Conservation (phyloP, 1,284 basidiomycete genomes). For the Boletus smithii region DNA sequence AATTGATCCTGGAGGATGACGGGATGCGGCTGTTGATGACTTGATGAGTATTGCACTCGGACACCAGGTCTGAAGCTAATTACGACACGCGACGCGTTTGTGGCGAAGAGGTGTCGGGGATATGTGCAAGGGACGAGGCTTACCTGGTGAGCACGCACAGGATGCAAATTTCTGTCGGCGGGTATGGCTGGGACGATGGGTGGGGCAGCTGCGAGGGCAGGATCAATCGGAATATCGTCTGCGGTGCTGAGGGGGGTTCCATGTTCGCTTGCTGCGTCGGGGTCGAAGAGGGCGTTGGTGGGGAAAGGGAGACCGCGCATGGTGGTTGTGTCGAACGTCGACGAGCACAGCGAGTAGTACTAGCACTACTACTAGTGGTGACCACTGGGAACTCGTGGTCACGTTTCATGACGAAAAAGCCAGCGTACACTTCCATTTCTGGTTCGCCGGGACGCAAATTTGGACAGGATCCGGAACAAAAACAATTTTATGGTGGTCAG, state of each 20-base stretch:
- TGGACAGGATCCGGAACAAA: conserved; percentile 4
- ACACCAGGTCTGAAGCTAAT: conserved; percentile 11
- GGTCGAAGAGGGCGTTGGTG: conserved; percentile 43
- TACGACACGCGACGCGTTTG: conserved; percentile 52
- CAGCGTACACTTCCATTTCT: conserved; percentile 11
- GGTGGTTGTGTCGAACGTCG: conserved; percentile 24
- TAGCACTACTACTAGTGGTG: too few species aligned
- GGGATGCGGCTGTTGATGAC: conserved; percentile 19
- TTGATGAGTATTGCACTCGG: conserved; percentile 22
- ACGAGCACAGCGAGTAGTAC: conserved; percentile 29
- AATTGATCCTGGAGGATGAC: conserved; percentile 15
- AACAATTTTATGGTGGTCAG: not conserved
- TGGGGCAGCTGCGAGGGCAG: conserved; percentile 47
- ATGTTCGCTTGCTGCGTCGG: conserved; percentile 53
- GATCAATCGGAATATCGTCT: conserved; percentile 72
- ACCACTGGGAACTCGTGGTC: conserved; percentile 16
- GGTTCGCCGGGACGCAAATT: conserved; percentile 6
- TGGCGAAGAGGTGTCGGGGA: conserved; percentile 5
- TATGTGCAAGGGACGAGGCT: conserved; percentile 18
- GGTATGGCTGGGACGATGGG: conserved; percentile 51
- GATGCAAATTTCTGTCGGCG: conserved; percentile 22
- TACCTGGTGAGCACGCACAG: conserved; percentile 27
- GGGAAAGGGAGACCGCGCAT: conserved; percentile 66
- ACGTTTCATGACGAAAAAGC: conserved; percentile 29
- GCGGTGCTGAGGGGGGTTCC: conserved; percentile 52